Evolutionary conservation across 2,329 filamentous ascomycete species (phyloP), one percentile per base, ranked within the genome.

Genomic region (Monosporascus sp.): DNA sequence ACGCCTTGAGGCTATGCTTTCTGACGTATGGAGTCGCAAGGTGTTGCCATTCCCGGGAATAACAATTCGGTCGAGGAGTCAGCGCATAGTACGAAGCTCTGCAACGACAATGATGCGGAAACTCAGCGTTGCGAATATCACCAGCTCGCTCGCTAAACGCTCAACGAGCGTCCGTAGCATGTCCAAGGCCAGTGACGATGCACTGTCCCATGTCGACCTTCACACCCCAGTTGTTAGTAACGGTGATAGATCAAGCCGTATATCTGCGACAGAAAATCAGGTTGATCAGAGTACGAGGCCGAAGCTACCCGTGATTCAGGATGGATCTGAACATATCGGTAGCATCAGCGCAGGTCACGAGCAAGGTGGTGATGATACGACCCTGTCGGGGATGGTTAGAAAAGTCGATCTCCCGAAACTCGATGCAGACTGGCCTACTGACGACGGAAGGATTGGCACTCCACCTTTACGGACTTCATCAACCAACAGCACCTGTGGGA

Each of bases 51-150:
- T 88, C 65, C 91, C 92, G 17, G 91, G 91, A 1, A 92, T 96
- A 82, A 81, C 81, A 35, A 77, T 69, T 70, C 69, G 85, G 73
- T 69, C 82, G 68, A 69, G 84, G 74, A 73, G 88, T 62, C 83
- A 96, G 62, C 84, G 88, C 64, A 75, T 90, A 3, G 86, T 94
- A 47, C 80, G 88, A 49, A 83, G 82, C 41, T 91, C 88, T n/a
- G 89, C 91, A 14, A 91, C 89, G 37, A 89, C 89, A 1, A 83
- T 96, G 65, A 96, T 96, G 74, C 82, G 91, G 50, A 95, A 92
- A 67, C 79, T 97, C 58, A 96, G 89, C 70, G 86, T 90, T 64
- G 86, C 87, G 48, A 91, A 86, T 68, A 87, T 94, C 58, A 81
- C 88, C 16, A 87, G 82, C 60, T 87, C 87, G 48, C 92, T 95